Percentiles rank a stretch among this genome's conserved stretches.
These are phyloP conservation scores for Tylopilus subfusipes DNA, from an alignment of 768 basidiomycete species.

Conservation along the genomic window DNA sequence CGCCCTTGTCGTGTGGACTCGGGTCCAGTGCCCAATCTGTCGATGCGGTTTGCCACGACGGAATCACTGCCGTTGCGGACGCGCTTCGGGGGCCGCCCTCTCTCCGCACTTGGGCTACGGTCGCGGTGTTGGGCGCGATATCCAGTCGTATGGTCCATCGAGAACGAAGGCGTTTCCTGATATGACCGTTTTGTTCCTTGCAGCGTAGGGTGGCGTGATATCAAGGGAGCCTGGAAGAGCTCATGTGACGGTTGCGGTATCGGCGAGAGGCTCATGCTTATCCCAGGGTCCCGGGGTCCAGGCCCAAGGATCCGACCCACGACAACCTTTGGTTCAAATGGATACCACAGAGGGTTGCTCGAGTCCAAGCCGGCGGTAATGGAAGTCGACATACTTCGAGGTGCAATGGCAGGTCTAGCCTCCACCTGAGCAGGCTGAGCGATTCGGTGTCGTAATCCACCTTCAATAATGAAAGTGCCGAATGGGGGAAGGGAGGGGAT, in stretches of 20 bases:
- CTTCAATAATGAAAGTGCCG: conserved; percentile 6
- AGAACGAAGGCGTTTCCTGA: conserved; percentile 11
- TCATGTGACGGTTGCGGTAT: conserved; percentile 3
- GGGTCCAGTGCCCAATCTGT: conserved; percentile 14
- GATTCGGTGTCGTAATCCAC: conserved; percentile 20
- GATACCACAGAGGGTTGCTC: not conserved
- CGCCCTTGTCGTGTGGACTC: not conserved
- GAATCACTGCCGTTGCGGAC: conserved; percentile 15
- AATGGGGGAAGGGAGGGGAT: conserved; percentile 22
- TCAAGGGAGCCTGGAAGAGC: not conserved
- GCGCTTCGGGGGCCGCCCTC: conserved; percentile 31
- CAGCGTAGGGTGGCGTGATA: not conserved
- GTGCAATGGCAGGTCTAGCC: conserved; percentile 6
- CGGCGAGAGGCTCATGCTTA: conserved; percentile 14
- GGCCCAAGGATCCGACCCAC: not conserved
- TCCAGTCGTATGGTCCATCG: conserved; percentile 6
- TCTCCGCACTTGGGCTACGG: conserved; percentile 20
- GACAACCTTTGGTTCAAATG: not conserved
- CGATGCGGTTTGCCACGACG: conserved; percentile 6
- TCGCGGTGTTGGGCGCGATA: conserved; percentile 7
- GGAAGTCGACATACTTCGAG: not conserved
- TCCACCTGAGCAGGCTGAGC: conserved; percentile 8
- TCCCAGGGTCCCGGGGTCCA: conserved; percentile 14
- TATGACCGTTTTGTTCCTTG: conserved; percentile 5
- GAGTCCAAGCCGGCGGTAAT: conserved; percentile 8